Evolutionary conservation across 2,329 filamentous ascomycete genomes (phyloP), one percentile per base, ranked within the genome.

Genomic region (Neofusicoccum kwambonambiense): DNA sequence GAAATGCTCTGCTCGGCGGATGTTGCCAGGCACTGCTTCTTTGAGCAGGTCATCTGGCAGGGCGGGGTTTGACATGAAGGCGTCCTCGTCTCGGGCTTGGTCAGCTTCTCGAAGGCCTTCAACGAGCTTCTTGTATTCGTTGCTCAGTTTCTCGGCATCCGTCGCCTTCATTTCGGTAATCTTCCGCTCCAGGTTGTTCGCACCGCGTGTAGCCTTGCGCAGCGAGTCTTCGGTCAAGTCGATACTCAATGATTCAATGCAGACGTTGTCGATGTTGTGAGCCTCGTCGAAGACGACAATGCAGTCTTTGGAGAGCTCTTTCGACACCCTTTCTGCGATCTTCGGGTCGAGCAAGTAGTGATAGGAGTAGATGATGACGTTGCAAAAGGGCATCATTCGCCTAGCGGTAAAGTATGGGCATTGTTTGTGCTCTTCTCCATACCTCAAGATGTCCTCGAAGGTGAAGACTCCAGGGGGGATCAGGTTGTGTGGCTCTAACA

Each of bases 231-330:
- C 93, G 0, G 94, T 98, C 65, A 99, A 87, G 72, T 99, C 95
- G 47, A 97, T 98, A 74, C 95, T 99, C 12, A 98, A 81, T 1
- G 95, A 94, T 75, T 99, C 95, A 70, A 99, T 99, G 76, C 96
- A 99, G 66, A 99, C 95, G 75, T 99, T 99, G 83, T 99, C 95
- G 71, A 99, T 99, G 74, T 99, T 99, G 81, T 99, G 95, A 13
- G 95, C 95, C 78, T 99, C 95, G 73, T 99, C 95, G 69, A 99
- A 99, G 3, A 99, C 95, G 19, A 99, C 92, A 61, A 99, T 99
- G 76, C 93, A 97, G 76, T 99, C 96, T 71, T 97, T 97, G 0
- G 95, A 97, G 11, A 99, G 86, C 73, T 99, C 95, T 76, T 90
- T 93, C 0, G 95, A 98, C 1, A 98, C 93, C 65, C 94, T 80